Evolutionary conservation across 176 grass and related monocot genomes (phyloP), one percentile per base, ranked within the genome.

Genomic region (Carex parvula): DNA sequence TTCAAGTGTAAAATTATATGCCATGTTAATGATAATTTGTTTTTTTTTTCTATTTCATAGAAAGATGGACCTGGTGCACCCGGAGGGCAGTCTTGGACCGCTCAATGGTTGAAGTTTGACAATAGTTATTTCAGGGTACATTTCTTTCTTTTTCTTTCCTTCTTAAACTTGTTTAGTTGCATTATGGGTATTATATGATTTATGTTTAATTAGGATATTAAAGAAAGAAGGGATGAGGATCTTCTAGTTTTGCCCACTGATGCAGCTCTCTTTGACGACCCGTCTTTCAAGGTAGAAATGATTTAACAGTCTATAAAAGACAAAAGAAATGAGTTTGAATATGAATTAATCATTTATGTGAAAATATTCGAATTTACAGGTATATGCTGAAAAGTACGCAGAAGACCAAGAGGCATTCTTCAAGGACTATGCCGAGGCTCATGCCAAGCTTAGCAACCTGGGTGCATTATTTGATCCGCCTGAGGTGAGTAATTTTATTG

Each of bases 41-140:
- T 48, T 44, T 44, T 87, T 71, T 46, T 73, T 6, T 9, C 64
- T 17, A 17, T 83, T 48, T 72, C 29, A 72, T 70, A 99, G 97
- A 95, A 96, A 91, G 91, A 95, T 85, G 97, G 97, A 56, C 97
- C 93, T 85, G 97, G 97, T 77, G 93, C 91, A 84, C 91, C 97
- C 83, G 97, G 97, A 68, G 97, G 97, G n/a, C 97, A 99, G 74
- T 99, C 97, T 61, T 99, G 97, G 97, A 99, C 97, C n/a, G 78
- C 60, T 53, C 89, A 92, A 55, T 99, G 97, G 93, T 87, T 99
- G 66, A 94, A 89, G 74, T 96, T 99, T 79, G 97, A 99, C 50
- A 95, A 99, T 81, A 99, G 85, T 82, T 99, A 95, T 76, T 99
- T 95, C 88, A 99, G 83, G 84, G 97, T 96, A 75, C 1, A 20